Conservation (phyloP, 1,284 basidiomycete species). For the Ceratobasidium sp. region DNA sequence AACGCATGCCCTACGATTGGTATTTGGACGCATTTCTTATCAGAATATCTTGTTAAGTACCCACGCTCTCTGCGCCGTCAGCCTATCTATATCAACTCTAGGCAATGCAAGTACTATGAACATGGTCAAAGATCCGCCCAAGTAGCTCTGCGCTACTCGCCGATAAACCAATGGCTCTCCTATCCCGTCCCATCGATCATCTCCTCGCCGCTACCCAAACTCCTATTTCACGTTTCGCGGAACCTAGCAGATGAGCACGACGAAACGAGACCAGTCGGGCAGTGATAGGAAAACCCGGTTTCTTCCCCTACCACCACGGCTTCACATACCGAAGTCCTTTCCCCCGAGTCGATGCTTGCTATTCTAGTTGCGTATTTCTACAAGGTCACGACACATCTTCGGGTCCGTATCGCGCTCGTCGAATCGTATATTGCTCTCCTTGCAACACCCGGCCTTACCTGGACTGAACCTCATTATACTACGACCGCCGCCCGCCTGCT, state of each 20-base stretch:
- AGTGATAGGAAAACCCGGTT: constrained; percentile 56
- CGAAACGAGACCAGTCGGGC: constrained; percentile 65
- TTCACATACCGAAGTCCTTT: constrained; percentile 73
- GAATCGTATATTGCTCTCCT: constrained; percentile 89
- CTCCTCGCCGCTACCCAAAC: constrained; percentile 87
- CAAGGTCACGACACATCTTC: constrained; percentile 72
- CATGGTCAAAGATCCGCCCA: constrained; percentile 83
- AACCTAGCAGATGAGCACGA: constrained; percentile 64
- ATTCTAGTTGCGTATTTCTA: constrained; percentile 85
- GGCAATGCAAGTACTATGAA: constrained; percentile 86
- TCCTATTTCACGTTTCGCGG: constrained; percentile 62
- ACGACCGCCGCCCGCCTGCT: constrained; percentile 83
- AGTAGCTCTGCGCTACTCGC: constrained; percentile 80
- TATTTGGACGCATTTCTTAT: background rate
- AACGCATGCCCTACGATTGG: constrained; percentile 60
- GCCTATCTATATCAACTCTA: constrained; percentile 79
- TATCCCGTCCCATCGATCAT: constrained; percentile 84
- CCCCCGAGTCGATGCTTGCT: constrained; percentile 82
- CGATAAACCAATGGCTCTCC: constrained; percentile 88
- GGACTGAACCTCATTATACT: constrained; percentile 86
- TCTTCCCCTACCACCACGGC: constrained; percentile 65
- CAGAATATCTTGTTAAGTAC: constrained; percentile 84
- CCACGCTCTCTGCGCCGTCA: constrained; percentile 80
- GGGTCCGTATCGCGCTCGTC: constrained; percentile 84
- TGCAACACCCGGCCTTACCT: constrained; percentile 76